A percentile compares a stretch with the other conserved stretches of the same genome.
These are phyloP conservation scores for Colletotrichum cordylinicola DNA, from an alignment of 2,329 filamentous ascomycete species.

Conservation along the genomic window DNA sequence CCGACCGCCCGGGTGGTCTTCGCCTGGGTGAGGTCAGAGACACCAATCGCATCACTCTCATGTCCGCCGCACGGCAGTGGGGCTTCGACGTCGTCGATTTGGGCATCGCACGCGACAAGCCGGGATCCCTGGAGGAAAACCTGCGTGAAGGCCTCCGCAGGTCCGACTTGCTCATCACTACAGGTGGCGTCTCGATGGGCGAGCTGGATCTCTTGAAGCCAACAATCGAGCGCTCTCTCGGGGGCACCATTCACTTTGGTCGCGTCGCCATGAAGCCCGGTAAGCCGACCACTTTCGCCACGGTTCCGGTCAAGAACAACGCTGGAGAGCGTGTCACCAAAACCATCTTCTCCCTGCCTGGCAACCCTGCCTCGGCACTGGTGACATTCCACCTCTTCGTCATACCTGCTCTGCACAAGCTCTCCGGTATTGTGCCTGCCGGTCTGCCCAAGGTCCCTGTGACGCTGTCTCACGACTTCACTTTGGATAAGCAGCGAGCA, in stretches of 20 bases:
- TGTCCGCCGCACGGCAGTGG: constrained; percentile 76
- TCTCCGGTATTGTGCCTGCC: constrained; percentile 69
- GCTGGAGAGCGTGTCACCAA: constrained; percentile 65
- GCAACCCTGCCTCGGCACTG: constrained; percentile 91
- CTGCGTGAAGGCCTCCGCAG: constrained; percentile 76
- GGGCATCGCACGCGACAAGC: constrained; percentile 80
- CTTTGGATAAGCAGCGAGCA: constrained; percentile 74
- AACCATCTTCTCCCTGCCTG: constrained; percentile 87
- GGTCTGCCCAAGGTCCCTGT: constrained; percentile 79
- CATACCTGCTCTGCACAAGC: constrained; percentile 81
- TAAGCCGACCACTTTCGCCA: constrained; percentile 97
- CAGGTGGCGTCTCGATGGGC: constrained; percentile 96
- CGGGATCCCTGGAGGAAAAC: constrained; percentile 75
- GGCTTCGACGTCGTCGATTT: constrained; percentile 84
- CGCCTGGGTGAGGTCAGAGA: constrained; percentile 87
- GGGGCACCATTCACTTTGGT: constrained; percentile 94
- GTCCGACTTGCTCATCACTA: constrained; percentile 87
- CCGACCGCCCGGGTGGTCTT: constrained; percentile 67
- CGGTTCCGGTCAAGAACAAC: constrained; percentile 72
- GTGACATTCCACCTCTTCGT: constrained; percentile 97
- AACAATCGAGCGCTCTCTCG: constrained; percentile 87
- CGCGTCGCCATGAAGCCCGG: constrained; percentile 98
- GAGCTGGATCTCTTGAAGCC: constrained; percentile 96
- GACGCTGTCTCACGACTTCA: constrained; percentile 73
- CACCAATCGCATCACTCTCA: constrained; percentile 87